These are phyloP conservation scores for Aspergillus novofumigatus DNA, from an alignment of 2,329 filamentous ascomycete species.

Conservation along the genomic window DNA sequence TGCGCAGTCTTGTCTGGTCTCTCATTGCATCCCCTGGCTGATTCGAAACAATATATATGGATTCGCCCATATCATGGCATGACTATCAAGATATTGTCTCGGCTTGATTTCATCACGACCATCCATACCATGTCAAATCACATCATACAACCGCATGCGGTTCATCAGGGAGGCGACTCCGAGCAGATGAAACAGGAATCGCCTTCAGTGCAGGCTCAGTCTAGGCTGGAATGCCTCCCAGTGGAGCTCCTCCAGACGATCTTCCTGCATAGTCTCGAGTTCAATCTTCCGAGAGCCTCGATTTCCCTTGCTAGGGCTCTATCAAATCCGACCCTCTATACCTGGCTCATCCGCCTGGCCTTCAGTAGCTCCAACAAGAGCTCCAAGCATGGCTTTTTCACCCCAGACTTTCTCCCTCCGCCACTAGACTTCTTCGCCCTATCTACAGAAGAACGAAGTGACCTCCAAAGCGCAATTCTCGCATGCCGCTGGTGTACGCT, in stretches of 20 bases:
- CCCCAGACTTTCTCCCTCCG: conserved; percentile 36
- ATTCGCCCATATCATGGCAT: neutral
- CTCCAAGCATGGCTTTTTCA: conserved; percentile 31
- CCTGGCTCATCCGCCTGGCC: conserved; percentile 40
- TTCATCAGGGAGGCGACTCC: neutral
- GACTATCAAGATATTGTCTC: neutral
- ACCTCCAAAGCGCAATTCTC: conserved; percentile 36
- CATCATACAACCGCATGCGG: neutral
- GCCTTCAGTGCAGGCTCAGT: conserved; percentile 11
- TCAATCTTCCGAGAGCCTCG: conserved; percentile 46
- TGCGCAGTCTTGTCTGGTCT: neutral
- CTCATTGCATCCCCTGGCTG: neutral
- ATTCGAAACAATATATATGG: neutral
- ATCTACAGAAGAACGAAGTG: conserved; percentile 22
- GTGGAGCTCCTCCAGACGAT: conserved; percentile 49
- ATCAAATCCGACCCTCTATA: conserved; percentile 39
- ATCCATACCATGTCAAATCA: neutral
- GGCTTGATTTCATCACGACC: neutral
- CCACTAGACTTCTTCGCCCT: conserved; percentile 32
- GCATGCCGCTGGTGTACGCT: conserved; percentile 41
- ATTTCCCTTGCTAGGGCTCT: conserved; percentile 37
- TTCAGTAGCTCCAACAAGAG: conserved; percentile 38
- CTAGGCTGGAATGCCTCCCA: conserved; percentile 43
- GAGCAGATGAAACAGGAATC: conserved; percentile 14
- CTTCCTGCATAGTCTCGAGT: conserved; percentile 47